Evolutionary conservation across 1,284 basidiomycete genomes (phyloP).

Genomic region (Pterulicium gracile): DNA sequence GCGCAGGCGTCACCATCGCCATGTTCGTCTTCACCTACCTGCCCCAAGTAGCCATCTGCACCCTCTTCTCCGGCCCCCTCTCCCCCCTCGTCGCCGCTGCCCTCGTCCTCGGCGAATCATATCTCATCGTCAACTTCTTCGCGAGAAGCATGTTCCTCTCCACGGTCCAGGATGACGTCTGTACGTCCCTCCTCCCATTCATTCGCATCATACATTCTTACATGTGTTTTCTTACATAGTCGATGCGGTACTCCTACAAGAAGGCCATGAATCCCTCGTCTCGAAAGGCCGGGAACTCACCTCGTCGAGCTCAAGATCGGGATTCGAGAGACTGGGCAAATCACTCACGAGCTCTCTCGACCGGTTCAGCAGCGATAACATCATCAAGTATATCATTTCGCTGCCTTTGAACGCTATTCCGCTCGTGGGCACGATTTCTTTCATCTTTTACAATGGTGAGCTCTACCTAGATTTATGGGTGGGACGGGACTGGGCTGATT

Average conservation of each 20-base stretch:
- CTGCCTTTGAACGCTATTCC: conserved; percentile 61
- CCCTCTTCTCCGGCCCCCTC: conserved; percentile 47
- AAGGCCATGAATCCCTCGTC: conserved; percentile 30
- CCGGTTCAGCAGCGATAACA: conserved; percentile 22
- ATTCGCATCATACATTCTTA: conserved; percentile 15
- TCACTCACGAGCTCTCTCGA: conserved; percentile 26
- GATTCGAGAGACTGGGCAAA: conserved; percentile 25
- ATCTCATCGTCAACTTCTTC: conserved; percentile 32
- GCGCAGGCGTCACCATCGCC: conserved; percentile 30
- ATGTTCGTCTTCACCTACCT: conserved; percentile 59
- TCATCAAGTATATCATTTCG: conserved; percentile 38
- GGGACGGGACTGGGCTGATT: not conserved
- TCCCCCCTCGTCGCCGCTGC: conserved; percentile 32
- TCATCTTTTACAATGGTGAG: conserved; percentile 41
- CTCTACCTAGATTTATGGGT: conserved; percentile 1
- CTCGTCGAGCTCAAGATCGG: conserved; percentile 13
- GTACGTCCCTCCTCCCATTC: conserved; percentile 14
- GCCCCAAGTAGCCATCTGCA: conserved; percentile 57
- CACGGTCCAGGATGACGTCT: conserved; percentile 28
- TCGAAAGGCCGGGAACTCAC: conserved; percentile 23
- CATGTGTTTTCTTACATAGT: conserved; percentile 19
- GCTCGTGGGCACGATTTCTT: conserved; percentile 53
- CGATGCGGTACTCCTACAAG: conserved; percentile 31
- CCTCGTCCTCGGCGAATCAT: conserved; percentile 27
- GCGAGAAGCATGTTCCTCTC: conserved; percentile 37